Evolutionary conservation across 805 yeast genomes (phyloP).

Genomic region (Komagataella phaffii): DNA sequence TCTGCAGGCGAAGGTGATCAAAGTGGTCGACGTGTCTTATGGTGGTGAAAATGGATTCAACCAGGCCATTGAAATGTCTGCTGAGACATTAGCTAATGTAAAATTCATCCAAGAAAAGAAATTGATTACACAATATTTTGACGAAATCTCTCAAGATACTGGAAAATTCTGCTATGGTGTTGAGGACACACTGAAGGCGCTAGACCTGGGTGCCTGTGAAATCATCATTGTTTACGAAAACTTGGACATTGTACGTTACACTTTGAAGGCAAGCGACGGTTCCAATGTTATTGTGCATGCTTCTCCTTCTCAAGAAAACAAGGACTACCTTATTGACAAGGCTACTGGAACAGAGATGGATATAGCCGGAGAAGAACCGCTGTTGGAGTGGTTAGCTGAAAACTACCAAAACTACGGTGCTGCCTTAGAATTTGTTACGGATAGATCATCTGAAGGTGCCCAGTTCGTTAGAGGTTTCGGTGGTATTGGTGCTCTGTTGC

Average conservation of each 20-base stretch:
- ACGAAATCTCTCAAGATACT: slow-evolving; percentile 93
- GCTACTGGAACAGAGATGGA: slow-evolving; percentile 89
- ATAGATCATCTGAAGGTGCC: slow-evolving; percentile 95
- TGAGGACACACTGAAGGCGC: slow-evolving; percentile 90
- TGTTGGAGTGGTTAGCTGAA: slow-evolving; percentile 97
- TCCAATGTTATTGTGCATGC: slow-evolving; percentile 61
- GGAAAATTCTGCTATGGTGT: slow-evolving; percentile 98
- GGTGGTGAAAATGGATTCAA: slow-evolving; percentile 99
- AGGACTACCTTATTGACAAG: slow-evolving; percentile 67
- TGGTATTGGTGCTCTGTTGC: slow-evolving; percentile 94
- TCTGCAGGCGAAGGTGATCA: slow-evolving; percentile 73
- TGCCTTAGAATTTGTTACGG: slow-evolving; percentile 89
- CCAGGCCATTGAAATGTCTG: slow-evolving; percentile 96
- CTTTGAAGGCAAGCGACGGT: slow-evolving; percentile 75
- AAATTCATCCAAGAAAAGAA: slow-evolving; percentile 98
- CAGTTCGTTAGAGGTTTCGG: slow-evolving; percentile 97
- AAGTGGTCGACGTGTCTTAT: slow-evolving; percentile 92
- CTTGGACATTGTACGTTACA: slow-evolving; percentile 73
- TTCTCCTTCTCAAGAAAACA: slow-evolving; percentile 60
- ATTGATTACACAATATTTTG: slow-evolving; percentile 81
- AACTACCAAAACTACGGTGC: slow-evolving; percentile 93
- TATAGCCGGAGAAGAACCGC: slow-evolving; percentile 65
- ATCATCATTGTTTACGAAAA: slow-evolving; percentile 87
- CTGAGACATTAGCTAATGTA: slow-evolving; percentile 93
- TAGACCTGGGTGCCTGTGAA: slow-evolving; percentile 94